A percentile compares a stretch with the other conserved stretches of the same genome.
Conservation (phyloP, 2,329 filamentous ascomycete species). For the Alternaria sp. region DNA sequence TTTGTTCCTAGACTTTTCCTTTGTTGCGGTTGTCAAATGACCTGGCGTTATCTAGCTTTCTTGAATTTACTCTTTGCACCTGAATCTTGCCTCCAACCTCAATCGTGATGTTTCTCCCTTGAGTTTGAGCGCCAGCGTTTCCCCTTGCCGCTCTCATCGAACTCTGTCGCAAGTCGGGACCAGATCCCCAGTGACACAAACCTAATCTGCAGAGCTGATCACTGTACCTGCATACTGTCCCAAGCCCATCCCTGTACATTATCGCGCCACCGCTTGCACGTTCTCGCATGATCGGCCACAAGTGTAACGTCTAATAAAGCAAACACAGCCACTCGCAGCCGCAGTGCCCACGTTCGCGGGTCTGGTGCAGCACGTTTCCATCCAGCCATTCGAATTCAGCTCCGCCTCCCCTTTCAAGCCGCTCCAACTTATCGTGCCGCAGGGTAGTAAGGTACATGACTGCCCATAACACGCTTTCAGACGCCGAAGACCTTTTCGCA, state of each 20-base stretch:
- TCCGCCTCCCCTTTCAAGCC: neutral
- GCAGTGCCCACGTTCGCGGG: neutral
- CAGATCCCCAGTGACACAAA: neutral
- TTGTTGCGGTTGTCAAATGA: slow-evolving; percentile 9
- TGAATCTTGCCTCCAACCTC: neutral
- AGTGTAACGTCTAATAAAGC: neutral
- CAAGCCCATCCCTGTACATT: neutral
- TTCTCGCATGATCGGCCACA: neutral
- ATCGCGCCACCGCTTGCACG: neutral
- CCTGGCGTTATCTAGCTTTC: neutral
- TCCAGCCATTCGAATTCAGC: neutral
- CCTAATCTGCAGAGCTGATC: neutral
- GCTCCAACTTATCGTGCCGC: neutral
- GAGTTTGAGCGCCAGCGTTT: neutral
- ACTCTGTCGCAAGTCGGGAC: neutral
- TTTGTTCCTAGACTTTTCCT: slow-evolving; percentile 15
- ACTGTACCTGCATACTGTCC: neutral
- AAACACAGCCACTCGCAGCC: neutral
- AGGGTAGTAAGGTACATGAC: neutral
- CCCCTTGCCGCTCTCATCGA: neutral
- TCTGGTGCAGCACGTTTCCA: neutral
- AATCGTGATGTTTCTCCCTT: neutral
- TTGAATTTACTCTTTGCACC: neutral
- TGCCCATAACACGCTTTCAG: neutral
- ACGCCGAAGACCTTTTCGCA: neutral